phyloP scores from a whole-genome alignment of 2,329 filamentous ascomycete genomes.

The Nigrograna mackinnonii region DNA sequence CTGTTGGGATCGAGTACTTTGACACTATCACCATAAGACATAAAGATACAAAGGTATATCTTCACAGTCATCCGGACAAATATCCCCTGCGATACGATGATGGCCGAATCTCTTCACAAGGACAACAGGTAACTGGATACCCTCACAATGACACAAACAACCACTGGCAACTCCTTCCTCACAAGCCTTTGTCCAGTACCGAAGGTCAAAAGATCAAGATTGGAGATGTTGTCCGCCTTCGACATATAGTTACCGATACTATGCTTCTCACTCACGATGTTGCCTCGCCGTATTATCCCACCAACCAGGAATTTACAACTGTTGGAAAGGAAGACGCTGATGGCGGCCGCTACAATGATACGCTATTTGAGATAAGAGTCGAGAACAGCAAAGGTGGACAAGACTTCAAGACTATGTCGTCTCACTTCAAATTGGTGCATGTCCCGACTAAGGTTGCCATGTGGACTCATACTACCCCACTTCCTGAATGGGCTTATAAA shows the following conservation, averaged over 20 bases:
- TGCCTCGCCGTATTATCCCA: slow-evolving; percentile 92
- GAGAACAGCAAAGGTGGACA: slow-evolving; percentile 81
- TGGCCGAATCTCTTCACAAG: slow-evolving; percentile 92
- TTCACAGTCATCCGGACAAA: slow-evolving; percentile 87
- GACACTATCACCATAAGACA: slow-evolving; percentile 86
- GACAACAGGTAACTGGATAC: slow-evolving; percentile 97
- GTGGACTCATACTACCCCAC: slow-evolving; percentile 95
- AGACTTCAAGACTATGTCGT: slow-evolving; percentile 86
- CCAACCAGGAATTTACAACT: slow-evolving; percentile 98
- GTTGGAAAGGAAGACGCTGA: slow-evolving; percentile 72
- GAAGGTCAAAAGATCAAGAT: slow-evolving; percentile 72
- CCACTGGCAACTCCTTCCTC: slow-evolving; percentile 90
- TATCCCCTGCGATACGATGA: slow-evolving; percentile 98
- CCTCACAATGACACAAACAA: slow-evolving; percentile 99
- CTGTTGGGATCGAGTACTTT: slow-evolving; percentile 85
- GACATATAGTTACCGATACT: slow-evolving; percentile 83
- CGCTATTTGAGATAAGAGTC: slow-evolving; percentile 88
- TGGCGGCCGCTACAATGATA: slow-evolving; percentile 79
- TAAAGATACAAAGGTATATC: slow-evolving; percentile 96
- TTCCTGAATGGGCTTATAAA: slow-evolving; percentile 97
- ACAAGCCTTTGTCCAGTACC: slow-evolving; percentile 53
- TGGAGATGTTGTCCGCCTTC: slow-evolving; percentile 82
- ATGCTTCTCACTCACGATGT: slow-evolving; percentile 94
- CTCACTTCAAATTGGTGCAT: slow-evolving; percentile 96
- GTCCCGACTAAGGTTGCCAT: slow-evolving; percentile 94